Base-by-base conservation (phyloP, 805 yeast species). In the Geotrichum ghanense region DNA sequence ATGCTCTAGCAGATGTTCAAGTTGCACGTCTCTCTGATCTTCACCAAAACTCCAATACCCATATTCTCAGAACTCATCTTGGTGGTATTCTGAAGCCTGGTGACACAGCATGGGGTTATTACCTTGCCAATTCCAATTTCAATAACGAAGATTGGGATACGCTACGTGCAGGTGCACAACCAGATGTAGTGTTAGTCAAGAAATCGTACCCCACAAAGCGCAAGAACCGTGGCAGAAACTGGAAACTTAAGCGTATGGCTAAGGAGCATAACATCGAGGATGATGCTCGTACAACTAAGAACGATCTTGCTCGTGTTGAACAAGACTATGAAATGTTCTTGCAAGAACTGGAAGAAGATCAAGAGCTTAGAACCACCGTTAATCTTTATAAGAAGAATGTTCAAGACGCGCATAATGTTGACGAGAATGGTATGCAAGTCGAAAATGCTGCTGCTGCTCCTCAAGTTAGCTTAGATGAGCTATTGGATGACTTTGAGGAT, bases 221-320 rank as follows among this genome's bases (percentile, higher is more conserved):
- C 67, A 82, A 78, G 70, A 66, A 76, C 53, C 81, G 80, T 76
- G 76, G 79, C 72, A 81, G 94, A 74, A 73, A 73, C 66, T 89
- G 96, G 96, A 89, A 85, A 71, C 79, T 89, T 69, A 86, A 84
- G 81, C 83, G 97, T 76, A 87, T 89, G 96, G 97, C 97, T 41
- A 81, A 73, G 59, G 97, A 89, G 68, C 95, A 87, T 66, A 61
- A 63, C 37, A 57, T 54, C 39, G 75, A 71, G 46, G 75, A 72
- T 24, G 84, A 77, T 27, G 90, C 44, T 9, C 42, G 44, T 27
- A 42, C 44, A 23, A 41, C 55, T 27, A 83, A 77, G 70, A 92
- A 84, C 66, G 96, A 88, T 52, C 79, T 79, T 57, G 97, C 87
- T 64, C 76, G 84, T 57, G 95, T 95, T 3, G 97, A 90, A 68